A percentile compares a stretch with the other conserved stretches of the same genome.
Evolutionary conservation across 148 eudicot genomes (phyloP).

Genomic region (Amaranthus hypochondriacus): DNA sequence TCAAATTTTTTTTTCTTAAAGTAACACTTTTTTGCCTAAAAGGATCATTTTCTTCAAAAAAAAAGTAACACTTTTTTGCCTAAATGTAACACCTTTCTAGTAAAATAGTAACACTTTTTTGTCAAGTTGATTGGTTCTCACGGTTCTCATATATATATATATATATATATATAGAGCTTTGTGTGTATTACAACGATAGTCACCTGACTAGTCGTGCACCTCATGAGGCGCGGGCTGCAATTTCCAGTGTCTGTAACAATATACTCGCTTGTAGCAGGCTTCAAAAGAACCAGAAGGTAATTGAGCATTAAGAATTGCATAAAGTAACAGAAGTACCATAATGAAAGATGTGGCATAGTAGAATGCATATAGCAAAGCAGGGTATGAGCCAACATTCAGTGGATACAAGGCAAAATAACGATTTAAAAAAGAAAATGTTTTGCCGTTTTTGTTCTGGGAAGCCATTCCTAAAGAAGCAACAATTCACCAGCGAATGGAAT

Average conservation of each 20-base stretch:
- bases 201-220: conserved; percentile 95
- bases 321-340: neutral
- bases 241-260: conserved; percentile 92
- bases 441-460: neutral
- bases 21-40: too few species aligned
- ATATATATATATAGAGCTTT: too few species aligned
- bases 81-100: too few species aligned
- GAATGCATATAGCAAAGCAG: neutral
- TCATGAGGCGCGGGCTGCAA: conserved; percentile 92
- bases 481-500: neutral
- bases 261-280: conserved; percentile 66
- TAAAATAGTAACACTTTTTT: too few species aligned
- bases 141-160: too few species aligned
- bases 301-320: conserved; percentile 1
- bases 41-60: too few species aligned
- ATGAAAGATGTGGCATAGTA: neutral
- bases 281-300: conserved; percentile 3
- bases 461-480: neutral
- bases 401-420: neutral
- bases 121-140: too few species aligned
- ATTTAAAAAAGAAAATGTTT: neutral
- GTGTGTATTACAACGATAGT: neutral
- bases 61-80: too few species aligned
- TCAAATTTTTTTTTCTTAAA: too few species aligned
- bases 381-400: neutral